Conservation (phyloP, 345 rosid genomes). For the Jatropha curcas region DNA sequence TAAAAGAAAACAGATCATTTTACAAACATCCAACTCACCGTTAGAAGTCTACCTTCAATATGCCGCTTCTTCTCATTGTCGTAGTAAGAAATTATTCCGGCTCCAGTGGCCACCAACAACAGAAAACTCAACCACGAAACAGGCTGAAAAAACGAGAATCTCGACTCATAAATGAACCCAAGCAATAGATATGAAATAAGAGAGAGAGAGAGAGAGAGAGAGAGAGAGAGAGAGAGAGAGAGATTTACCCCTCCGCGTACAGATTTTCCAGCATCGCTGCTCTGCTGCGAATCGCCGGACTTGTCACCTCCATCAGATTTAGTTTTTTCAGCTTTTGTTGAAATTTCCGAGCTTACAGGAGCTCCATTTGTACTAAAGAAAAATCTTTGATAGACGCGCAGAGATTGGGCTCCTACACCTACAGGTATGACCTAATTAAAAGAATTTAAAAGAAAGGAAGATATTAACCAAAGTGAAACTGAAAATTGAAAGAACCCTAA, state of each 20-base stretch:
- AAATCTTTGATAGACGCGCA: conserved; percentile 35
- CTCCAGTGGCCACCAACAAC: conserved; percentile 74
- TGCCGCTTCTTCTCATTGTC: conserved; percentile 78
- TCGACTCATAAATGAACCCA: background rate
- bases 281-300: conserved; percentile 55
- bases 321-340: conserved; percentile 23
- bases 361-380: conserved; percentile 26
- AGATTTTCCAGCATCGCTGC: conserved; percentile 63
- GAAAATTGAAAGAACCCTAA: background rate
- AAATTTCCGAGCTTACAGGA: conserved; percentile 22
- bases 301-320: conserved; percentile 47
- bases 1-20: too few species aligned
- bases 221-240: background rate
- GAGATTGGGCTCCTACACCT: conserved; percentile 32
- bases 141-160: conserved; percentile 48
- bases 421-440: conserved; percentile 37
- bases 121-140: conserved; percentile 94
- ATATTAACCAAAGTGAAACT: background rate
- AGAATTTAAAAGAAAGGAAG: background rate
- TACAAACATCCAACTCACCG: conserved; percentile 61
- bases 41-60: conserved; percentile 90
- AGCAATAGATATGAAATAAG: background rate
- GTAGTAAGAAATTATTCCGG: conserved; percentile 68
- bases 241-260: conserved; percentile 87
- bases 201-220: background rate